Evolutionary conservation across 441 rosid genomes (phyloP).

Genomic region (Hura crepitans): DNA sequence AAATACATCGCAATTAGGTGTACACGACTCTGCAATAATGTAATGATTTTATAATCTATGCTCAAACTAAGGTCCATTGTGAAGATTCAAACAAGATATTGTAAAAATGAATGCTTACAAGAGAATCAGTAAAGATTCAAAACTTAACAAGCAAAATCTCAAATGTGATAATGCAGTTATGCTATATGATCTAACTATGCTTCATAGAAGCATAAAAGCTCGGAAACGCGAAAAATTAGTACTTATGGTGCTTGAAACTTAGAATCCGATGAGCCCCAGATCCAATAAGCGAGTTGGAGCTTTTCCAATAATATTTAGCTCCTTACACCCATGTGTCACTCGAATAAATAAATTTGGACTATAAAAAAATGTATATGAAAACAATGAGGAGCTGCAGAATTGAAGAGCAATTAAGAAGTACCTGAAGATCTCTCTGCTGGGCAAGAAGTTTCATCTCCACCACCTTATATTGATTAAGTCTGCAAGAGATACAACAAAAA

Average conservation of each 20-base stretch:
- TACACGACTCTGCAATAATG: background rate
- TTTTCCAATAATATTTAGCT: constrained; percentile 5
- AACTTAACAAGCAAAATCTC: no score
- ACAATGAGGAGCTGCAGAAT: no score
- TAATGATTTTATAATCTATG: background rate
- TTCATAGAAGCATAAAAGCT: background rate
- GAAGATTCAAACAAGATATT: background rate
- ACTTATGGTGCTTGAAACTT: background rate
- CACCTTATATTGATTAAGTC: constrained; percentile 84
- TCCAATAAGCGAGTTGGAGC: background rate
- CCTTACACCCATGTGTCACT: background rate
- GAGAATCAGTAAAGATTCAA: background rate
- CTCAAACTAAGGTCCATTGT: background rate
- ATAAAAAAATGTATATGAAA: no score
- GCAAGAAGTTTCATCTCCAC: constrained; percentile 95
- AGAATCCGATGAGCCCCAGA: background rate
- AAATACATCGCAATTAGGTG: background rate
- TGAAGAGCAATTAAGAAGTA: constrained; percentile 9
- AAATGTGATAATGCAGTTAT: background rate
- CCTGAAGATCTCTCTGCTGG: constrained; percentile 89
- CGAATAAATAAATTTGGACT: no score
- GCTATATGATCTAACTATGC: background rate
- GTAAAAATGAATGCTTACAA: background rate
- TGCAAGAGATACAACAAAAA: constrained; percentile 22
- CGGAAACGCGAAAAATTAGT: background rate